A percentile compares a stretch with the other conserved stretches of the same genome.
These are phyloP conservation scores for Rhodocollybia butyracea DNA, from an alignment of 768 basidiomycete genomes.

Conservation along the genomic window DNA sequence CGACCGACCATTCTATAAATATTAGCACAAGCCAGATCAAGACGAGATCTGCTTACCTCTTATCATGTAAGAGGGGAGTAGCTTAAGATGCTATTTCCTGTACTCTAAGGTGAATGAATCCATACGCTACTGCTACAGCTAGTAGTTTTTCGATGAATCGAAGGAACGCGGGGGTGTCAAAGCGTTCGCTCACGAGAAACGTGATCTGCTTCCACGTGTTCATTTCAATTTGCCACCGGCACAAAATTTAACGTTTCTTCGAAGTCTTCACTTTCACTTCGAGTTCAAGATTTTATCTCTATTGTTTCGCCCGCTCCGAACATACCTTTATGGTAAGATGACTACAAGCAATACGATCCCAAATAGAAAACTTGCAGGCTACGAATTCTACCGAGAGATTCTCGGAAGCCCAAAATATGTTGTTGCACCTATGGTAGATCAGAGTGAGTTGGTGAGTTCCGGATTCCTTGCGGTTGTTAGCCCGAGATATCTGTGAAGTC, in stretches of 20 bases:
- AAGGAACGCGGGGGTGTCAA: too few species aligned
- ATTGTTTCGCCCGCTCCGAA: background rate
- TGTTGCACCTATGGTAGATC: conserved; percentile 98
- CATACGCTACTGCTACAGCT: too few species aligned
- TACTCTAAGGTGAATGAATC: too few species aligned
- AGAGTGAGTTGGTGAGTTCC: conserved; percentile 83
- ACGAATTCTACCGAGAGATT: conserved; percentile 78
- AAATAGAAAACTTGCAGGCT: conserved; percentile 57
- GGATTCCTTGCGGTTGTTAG: background rate
- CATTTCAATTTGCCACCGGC: background rate
- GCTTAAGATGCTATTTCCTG: too few species aligned
- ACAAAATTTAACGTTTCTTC: background rate
- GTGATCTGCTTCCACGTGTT: too few species aligned
- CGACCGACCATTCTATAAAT: too few species aligned
- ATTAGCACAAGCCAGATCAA: too few species aligned
- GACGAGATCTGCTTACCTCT: too few species aligned
- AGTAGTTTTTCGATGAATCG: too few species aligned
- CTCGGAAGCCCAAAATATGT: conserved; percentile 85
- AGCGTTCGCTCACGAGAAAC: too few species aligned
- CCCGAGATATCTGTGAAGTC: too few species aligned
- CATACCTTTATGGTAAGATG: background rate
- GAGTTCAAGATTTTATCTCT: background rate
- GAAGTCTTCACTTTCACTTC: background rate
- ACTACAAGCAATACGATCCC: background rate
- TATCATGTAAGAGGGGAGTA: too few species aligned